Base-by-base conservation (phyloP, 2,329 filamentous ascomycete genomes). In the Pyrenochaeta sp. region DNA sequence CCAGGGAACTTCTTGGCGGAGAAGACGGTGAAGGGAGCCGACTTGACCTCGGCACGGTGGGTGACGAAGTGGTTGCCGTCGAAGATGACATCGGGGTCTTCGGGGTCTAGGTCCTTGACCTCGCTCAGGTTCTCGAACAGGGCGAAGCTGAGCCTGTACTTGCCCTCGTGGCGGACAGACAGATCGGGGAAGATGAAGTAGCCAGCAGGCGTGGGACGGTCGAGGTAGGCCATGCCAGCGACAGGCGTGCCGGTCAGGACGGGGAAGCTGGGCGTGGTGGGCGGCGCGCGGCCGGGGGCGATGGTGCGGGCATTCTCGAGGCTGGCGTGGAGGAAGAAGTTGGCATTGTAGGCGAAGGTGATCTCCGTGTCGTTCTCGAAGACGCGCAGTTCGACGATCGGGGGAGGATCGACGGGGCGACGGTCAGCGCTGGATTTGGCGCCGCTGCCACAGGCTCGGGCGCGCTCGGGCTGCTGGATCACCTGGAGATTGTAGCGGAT, bases 1-100 rank as follows among this genome's bases (percentile, higher is more conserved):
- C 93, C 94, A 11, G 94, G 94, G 75, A 99, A 99, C 77, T 96
- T 97, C 85, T 97, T 99, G 37, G 94, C 94, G 61, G 92, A 96
- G 77, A 82, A 97, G 28, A 97, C 94, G 35, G 84, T 86, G 71
- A 99, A 97, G 0, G 89, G 85, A 9, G 81, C 75, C 0, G 94
- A 96, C 77, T 93, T 91, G 61, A 96, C 88, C 71, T 96, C 90
- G 74, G 96, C 83, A 40, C 92, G 83, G 75, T 90, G 93, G 64
- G 91, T 87, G 53, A 96, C 89, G 45, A 81, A 87, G 11, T 74
- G 69, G 31, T 72, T 69, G 34, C 68, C 56, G 35, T 69, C 72
- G 15, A 71, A 69, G 46, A 74, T 74, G 22, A 65, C 66, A 29
- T 55, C 72, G 55, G 55, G 77, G 63, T 68, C 73, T 59, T 72